Conservation (phyloP, 2,329 filamentous ascomycete genomes). For the Septoria linicola region DNA sequence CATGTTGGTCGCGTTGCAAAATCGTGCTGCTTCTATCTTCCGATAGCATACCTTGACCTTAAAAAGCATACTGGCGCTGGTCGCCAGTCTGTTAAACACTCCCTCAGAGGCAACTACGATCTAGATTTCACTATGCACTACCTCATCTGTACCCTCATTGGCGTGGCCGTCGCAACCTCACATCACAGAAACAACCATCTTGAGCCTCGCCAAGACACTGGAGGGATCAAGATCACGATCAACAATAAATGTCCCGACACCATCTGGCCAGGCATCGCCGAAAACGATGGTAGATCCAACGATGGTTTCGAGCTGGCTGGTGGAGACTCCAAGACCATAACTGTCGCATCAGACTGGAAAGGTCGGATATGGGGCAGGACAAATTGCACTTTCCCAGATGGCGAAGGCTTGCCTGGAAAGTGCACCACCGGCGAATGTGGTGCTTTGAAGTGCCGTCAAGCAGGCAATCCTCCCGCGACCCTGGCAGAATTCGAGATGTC, state of each 20-base stretch:
- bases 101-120: neutral
- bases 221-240: constrained; percentile 58
- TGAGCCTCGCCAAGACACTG: constrained; percentile 1
- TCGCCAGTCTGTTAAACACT: neutral
- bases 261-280: constrained; percentile 72
- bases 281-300: constrained; percentile 64
- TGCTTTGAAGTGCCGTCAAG: constrained; percentile 61
- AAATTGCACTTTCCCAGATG: constrained; percentile 72
- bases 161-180: neutral
- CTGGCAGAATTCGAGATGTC: constrained; percentile 78
- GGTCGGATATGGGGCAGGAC: constrained; percentile 80
- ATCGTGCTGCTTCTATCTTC: neutral
- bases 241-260: constrained; percentile 70
- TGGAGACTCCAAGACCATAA: constrained; percentile 60
- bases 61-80: constrained; percentile 6
- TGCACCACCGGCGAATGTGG: constrained; percentile 77
- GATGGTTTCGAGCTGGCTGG: constrained; percentile 65
- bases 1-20: neutral
- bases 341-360: constrained; percentile 72
- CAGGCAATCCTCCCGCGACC: constrained; percentile 68
- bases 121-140: constrained; percentile 3
- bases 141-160: neutral
- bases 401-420: constrained; percentile 54
- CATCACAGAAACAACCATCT: neutral
- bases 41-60: constrained; percentile 1